Conservation (phyloP, 306 rosid genomes). For the Begonia peltatifolia region DNA sequence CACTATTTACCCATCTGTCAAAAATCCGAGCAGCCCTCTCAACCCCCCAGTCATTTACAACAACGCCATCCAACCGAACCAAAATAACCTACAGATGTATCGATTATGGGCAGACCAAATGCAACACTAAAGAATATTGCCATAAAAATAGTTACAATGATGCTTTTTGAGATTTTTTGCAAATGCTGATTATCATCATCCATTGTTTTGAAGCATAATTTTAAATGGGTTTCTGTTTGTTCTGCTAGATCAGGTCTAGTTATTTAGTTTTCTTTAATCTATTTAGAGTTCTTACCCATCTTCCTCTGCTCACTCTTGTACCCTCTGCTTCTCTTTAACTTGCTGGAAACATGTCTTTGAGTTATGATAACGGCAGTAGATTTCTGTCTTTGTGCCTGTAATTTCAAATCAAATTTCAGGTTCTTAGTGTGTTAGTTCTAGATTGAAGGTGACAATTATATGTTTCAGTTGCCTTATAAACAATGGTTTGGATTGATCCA, state of each 20-base stretch:
- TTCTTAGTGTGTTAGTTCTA: no score
- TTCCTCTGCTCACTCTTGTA: not conserved
- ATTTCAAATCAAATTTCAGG: no score
- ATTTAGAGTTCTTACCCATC: not conserved
- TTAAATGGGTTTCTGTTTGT: not conserved
- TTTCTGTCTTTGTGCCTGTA: no score
- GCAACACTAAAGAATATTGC: conserved; percentile 34
- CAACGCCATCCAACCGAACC: conserved; percentile 27
- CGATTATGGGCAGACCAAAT: conserved; percentile 51
- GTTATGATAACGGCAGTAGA: no score
- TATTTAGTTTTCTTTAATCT: not conserved
- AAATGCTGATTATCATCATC: conserved; percentile 5
- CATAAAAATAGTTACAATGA: no score
- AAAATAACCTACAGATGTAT: conserved; percentile 35
- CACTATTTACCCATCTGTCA: conserved; percentile 59
- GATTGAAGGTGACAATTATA: no score
- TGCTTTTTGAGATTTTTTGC: no score
- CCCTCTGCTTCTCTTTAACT: not conserved
- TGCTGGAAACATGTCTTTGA: no score
- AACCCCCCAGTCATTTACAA: conserved; percentile 32
- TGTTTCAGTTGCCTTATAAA: no score
- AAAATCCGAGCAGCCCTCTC: conserved; percentile 40
- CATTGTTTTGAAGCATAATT: conserved; percentile 2
- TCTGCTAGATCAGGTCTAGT: not conserved
- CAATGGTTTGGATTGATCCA: no score